These are phyloP conservation scores for Paraconiothyrium brasiliense DNA, from an alignment of 2,329 filamentous ascomycete genomes.

Conservation along the genomic window DNA sequence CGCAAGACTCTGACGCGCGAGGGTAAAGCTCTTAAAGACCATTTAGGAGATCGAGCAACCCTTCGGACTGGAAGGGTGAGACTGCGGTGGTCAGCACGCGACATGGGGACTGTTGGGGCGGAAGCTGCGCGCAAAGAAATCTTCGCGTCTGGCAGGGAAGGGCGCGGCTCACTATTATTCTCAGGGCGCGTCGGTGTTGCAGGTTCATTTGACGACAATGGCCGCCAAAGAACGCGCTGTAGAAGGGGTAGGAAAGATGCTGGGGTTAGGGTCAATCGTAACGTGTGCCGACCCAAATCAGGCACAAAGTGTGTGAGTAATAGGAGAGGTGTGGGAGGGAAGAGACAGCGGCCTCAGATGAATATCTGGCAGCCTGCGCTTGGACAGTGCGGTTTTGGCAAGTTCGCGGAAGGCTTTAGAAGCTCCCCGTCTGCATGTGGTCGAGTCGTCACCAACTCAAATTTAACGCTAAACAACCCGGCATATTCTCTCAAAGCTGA, in stretches of 20 bases:
- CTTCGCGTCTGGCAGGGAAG: slow-evolving; percentile 20
- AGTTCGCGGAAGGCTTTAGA: slow-evolving; percentile 24
- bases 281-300: slow-evolving; percentile 25
- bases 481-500: slow-evolving; percentile 34
- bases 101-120: slow-evolving; percentile 27
- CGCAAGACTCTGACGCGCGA: slow-evolving; percentile 96
- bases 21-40: slow-evolving; percentile 76
- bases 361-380: slow-evolving; percentile 30
- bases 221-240: slow-evolving; percentile 91
- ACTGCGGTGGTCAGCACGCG: slow-evolving; percentile 45
- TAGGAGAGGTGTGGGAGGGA: slow-evolving; percentile 20
- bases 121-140: slow-evolving; percentile 24
- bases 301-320: slow-evolving; percentile 16
- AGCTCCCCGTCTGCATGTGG: slow-evolving; percentile 12
- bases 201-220: slow-evolving; percentile 98
- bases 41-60: slow-evolving; percentile 83
- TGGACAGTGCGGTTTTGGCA: slow-evolving; percentile 23
- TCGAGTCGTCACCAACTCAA: slow-evolving; percentile 27
- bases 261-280: slow-evolving; percentile 26
- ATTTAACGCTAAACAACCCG: slow-evolving; percentile 16
- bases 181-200: slow-evolving; percentile 72
- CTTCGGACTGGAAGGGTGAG: slow-evolving; percentile 66
- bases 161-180: slow-evolving; percentile 68
- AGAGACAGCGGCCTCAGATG: slow-evolving; percentile 31
- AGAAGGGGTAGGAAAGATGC: slow-evolving; percentile 38